Evolutionary conservation across 2,329 filamentous ascomycete species (phyloP).

Genomic region (Nigrograna mackinnonii): DNA sequence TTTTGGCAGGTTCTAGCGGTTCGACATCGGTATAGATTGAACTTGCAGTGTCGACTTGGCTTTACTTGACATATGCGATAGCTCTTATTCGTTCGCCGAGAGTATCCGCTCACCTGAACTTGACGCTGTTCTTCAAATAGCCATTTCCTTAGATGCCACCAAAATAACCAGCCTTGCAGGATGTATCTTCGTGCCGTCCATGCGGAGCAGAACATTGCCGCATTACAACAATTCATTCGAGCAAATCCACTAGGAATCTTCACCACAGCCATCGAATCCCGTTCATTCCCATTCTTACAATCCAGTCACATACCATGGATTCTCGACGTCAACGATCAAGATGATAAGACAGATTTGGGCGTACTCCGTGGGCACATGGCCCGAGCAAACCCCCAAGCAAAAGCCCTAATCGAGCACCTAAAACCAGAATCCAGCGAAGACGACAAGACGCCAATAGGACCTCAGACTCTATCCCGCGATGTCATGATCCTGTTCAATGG

Average conservation of each 20-base stretch:
- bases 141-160: too few species aligned
- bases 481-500: constrained; percentile 67
- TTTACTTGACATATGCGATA: too few species aligned
- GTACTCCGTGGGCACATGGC: constrained; percentile 65
- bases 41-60: too few species aligned
- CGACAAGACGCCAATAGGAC: not conserved
- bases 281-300: constrained; percentile 11
- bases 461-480: constrained; percentile 48
- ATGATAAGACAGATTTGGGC: constrained; percentile 44
- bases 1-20: too few species aligned
- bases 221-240: constrained; percentile 12
- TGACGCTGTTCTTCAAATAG: too few species aligned
- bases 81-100: too few species aligned
- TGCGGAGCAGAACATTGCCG: constrained; percentile 7
- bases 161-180: too few species aligned
- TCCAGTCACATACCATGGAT: constrained; percentile 30
- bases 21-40: too few species aligned
- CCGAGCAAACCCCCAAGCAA: constrained; percentile 65
- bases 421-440: constrained; percentile 34
- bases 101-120: too few species aligned
- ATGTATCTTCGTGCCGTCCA: constrained; percentile 14
- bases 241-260: constrained; percentile 13
- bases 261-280: constrained; percentile 10
- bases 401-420: constrained; percentile 58
- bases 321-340: constrained; percentile 38